Base-by-base conservation (phyloP, 176 grass and related monocot species). In the Eragrostis curvula region DNA sequence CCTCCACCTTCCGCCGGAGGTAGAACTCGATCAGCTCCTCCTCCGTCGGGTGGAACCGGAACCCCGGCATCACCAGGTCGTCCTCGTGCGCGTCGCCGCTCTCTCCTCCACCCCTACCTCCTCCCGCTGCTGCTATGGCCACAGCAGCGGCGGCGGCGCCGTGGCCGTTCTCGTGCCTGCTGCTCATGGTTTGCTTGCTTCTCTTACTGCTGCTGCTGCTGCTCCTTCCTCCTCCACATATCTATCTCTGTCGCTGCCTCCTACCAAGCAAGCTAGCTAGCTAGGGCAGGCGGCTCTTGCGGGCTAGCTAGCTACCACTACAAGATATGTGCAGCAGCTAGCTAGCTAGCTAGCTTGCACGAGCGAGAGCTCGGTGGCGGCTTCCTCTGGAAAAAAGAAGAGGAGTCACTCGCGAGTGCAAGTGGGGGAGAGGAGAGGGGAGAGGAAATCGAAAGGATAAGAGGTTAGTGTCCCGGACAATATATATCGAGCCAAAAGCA, bases 11-110 rank as follows among this genome's bases (percentile, higher is more conserved):
- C 21, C 97, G 87, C 2, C 93, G 70, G 81, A 99, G 91, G 83
- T 99, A 99, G 89, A 99, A 99, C 39, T 99, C 96, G 91, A 99
- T 99, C 45, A 99, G 84, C 91, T 99, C 96, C 89, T 99, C 96
- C 86, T 99, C 96, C 25, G 96, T 99, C 11, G 96, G 96, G 85
- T 99, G 96, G 86, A 99, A 99, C 60, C 96, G 87, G 77, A 99
- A 99, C 12, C 96, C 96, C 12, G 96, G 96, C 96, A 99, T 99
- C 43, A 99, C 80, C 3, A 96, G 39, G 64, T 96, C 93, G 44
- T 96, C 74, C 64, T 96, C 96, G 48, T 96, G 91, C 20, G 68
- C 77, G 79, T 96, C 96, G 63, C 82, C 75, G 42, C 73, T 49
- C 14, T 52, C 84, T 53, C 68, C 68, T 21, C 61, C 77, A 79